A percentile compares a stretch with the other conserved stretches of the same genome.
Conservation (phyloP, 2,329 filamentous ascomycete species). For the Parafenestella ontariensis region DNA sequence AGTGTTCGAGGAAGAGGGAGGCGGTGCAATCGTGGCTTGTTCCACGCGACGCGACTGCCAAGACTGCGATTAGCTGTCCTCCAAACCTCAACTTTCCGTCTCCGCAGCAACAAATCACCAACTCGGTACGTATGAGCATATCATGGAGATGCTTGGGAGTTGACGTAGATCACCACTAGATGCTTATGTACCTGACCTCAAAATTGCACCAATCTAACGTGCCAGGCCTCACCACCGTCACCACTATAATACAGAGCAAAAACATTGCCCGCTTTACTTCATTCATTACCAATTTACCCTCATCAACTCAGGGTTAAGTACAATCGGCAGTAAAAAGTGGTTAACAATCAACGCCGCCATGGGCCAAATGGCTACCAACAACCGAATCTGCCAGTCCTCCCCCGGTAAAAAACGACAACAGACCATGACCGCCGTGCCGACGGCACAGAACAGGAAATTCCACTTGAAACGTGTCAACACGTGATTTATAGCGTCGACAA, state of each 20-base stretch:
- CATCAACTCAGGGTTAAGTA: conserved; percentile 80
- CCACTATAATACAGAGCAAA: no score
- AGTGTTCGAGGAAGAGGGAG: neutral
- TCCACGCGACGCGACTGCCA: no score
- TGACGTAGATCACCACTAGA: no score
- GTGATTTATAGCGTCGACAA: conserved; percentile 83
- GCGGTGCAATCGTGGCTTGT: neutral
- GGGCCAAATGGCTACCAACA: conserved; percentile 73
- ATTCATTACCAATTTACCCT: conserved; percentile 72
- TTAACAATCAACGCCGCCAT: conserved; percentile 71
- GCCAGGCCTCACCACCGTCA: no score
- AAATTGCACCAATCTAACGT: no score
- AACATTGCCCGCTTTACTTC: neutral
- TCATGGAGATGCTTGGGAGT: no score
- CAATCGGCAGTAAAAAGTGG: conserved; percentile 75
- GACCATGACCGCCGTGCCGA: conserved; percentile 67
- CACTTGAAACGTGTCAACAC: conserved; percentile 78
- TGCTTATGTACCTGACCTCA: no score
- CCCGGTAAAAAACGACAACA: conserved; percentile 72
- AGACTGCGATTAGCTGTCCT: no score
- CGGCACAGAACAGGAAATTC: conserved; percentile 68
- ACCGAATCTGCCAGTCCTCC: conserved; percentile 57
- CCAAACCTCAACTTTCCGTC: neutral
- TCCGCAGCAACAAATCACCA: neutral
- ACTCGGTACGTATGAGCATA: no score